A percentile compares a stretch with the other conserved stretches of the same genome.
These are phyloP conservation scores for Colletotrichum sp. DNA, from an alignment of 2,329 filamentous ascomycete genomes.

Conservation along the genomic window DNA sequence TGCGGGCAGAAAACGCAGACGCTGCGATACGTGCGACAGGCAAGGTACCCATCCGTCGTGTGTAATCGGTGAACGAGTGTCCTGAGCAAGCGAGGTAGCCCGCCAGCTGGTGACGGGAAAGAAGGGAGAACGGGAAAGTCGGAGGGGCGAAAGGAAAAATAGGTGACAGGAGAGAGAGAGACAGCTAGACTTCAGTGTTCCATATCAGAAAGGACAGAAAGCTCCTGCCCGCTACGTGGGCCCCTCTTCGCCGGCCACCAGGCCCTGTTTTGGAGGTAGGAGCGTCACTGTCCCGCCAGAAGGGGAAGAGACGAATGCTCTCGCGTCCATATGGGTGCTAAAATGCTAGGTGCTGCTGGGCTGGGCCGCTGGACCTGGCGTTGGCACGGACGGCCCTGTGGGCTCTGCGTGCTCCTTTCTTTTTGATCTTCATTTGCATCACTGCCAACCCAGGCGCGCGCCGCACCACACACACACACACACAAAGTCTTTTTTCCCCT, in stretches of 20 bases:
- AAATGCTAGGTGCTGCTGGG: neutral
- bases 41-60: neutral
- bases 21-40: neutral
- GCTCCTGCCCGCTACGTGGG: neutral
- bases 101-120: neutral
- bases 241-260: neutral
- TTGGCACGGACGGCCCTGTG: conserved; percentile 20
- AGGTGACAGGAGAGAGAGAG: neutral
- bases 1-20: neutral
- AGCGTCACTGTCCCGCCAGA: conserved; percentile 16
- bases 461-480: conserved; percentile 18
- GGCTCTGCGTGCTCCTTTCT: conserved; percentile 20
- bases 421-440: conserved; percentile 23
- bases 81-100: neutral
- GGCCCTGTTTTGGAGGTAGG: conserved; percentile 15
- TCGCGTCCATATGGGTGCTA: neutral
- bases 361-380: neutral
- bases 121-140: neutral
- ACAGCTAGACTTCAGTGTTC: neutral
- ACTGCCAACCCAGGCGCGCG: neutral
- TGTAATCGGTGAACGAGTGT: neutral
- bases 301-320: neutral
- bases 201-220: neutral
- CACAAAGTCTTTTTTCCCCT: conserved; percentile 8
- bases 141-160: neutral